Base-by-base conservation (phyloP, 768 basidiomycete species). In the Macrocybe gigantea region DNA sequence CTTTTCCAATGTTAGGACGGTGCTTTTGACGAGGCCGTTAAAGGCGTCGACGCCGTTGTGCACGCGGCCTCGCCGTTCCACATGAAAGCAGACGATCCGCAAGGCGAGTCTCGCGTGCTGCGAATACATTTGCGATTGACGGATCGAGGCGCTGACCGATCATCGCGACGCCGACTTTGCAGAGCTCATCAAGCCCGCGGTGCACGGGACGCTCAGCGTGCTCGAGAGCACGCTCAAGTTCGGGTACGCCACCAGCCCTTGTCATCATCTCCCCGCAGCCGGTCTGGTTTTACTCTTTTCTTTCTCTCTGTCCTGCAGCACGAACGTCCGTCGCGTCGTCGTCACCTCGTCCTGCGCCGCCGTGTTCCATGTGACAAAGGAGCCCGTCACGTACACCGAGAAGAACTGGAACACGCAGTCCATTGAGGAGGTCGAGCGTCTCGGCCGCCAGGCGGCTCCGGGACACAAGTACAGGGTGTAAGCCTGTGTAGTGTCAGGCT, bases 161-260 rank as follows among this genome's bases (percentile, higher is more conserved):
- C n/a, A 33, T 33, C 31, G 12, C 5, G 29, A n/a, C 42, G 29
- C 42, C 30, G 22, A 15, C 4, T 22, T 22, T 22, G 22, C 39
- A 83, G 82, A 86, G 50, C 55, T 88, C 35, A 80, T 88, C 52
- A 62, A 60, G 12, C 89, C 90, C 5, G 89, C 89, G 22, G 76
- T 91, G 3, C 65, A 78, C 2, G 88, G 89, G 1, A 91, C 88
- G 0, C 55, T 77, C 1, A 72, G 79, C 5, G 69, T 91, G 10
- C 66, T 92, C 22, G 65, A 78, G 50, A 79, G 79, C 38, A 74
- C 79, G 7, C 59, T 75, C 47, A 82, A 79, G 59, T 58, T 78
- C 53, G 73, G 70, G 78, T 22, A 22, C 22, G 22, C 22, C 22
- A 4, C 51, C 51, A 14, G 65, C 52, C 7, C 12, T 4, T 13